These are phyloP conservation scores for Rhynchospora pubera DNA, from an alignment of 176 grass and related monocot species.

Conservation along the genomic window DNA sequence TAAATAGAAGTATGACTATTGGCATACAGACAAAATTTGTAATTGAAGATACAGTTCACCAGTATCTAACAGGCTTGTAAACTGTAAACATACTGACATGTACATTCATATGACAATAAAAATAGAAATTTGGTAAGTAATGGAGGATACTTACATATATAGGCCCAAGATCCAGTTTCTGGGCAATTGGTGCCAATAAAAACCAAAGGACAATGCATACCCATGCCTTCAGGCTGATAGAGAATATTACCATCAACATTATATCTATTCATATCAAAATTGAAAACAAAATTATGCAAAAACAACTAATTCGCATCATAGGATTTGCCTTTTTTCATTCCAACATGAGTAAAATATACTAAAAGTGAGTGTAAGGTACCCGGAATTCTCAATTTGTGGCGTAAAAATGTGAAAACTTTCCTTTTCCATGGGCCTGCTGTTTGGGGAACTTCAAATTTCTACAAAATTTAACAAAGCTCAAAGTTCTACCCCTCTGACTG, in stretches of 20 bases:
- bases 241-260: conserved; percentile 79
- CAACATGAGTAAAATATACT: conserved; percentile 3
- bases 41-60: neutral
- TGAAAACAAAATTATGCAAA: neutral
- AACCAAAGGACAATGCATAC: conserved; percentile 61
- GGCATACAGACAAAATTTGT: neutral
- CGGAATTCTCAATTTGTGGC: conserved; percentile 70
- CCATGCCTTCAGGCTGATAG: conserved; percentile 76
- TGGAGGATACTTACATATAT: conserved; percentile 65
- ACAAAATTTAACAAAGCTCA: neutral
- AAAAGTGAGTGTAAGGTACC: conserved; percentile 29
- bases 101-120: neutral
- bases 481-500: neutral
- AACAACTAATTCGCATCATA: neutral
- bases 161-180: conserved; percentile 58
- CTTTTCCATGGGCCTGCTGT: conserved; percentile 62
- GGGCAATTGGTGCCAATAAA: conserved; percentile 70
- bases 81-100: neutral
- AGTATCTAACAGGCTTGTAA: conserved; percentile 13
- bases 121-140: neutral
- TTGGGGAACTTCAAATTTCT: conserved; percentile 38
- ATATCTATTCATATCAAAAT: conserved; percentile 57
- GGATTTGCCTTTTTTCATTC: neutral
- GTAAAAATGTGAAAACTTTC: conserved; percentile 70
- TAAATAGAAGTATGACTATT: neutral